These are phyloP conservation scores for Tolypocladium tropicale DNA, from an alignment of 2,329 filamentous ascomycete species.

Conservation along the genomic window DNA sequence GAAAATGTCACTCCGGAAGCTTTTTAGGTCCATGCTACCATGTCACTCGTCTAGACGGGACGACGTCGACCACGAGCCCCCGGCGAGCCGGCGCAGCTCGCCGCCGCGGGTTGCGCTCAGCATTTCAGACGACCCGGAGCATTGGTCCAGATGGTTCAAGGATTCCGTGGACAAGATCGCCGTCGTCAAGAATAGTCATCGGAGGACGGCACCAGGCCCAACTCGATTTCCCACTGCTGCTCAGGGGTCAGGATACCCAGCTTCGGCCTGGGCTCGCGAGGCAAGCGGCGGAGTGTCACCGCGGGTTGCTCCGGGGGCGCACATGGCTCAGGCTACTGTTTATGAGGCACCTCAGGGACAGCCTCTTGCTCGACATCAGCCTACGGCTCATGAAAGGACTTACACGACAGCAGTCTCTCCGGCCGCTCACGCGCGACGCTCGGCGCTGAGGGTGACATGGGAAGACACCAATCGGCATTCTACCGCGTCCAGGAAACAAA, in stretches of 20 bases:
- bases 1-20: not conserved
- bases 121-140: not conserved
- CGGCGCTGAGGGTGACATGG: not conserved
- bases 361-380: not conserved
- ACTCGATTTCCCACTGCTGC: not conserved
- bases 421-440: not conserved
- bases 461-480: not conserved
- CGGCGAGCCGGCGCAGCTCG: not conserved
- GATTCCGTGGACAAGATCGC: not conserved
- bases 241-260: too few relatives aligned
- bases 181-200: too few relatives aligned
- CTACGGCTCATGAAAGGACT: not conserved
- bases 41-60: not conserved
- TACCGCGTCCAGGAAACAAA: not conserved
- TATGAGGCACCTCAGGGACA: not conserved
- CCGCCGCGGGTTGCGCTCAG: not conserved
- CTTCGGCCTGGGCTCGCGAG: not conserved
- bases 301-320: not conserved
- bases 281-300: not conserved
- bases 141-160: not conserved
- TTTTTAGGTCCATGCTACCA: not conserved
- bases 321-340: not conserved
- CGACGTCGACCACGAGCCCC: not conserved
- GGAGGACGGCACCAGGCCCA: not conserved
- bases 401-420: not conserved